Base-by-base conservation (phyloP, 352 stramenopile species). In the Detonula confervacea region DNA sequence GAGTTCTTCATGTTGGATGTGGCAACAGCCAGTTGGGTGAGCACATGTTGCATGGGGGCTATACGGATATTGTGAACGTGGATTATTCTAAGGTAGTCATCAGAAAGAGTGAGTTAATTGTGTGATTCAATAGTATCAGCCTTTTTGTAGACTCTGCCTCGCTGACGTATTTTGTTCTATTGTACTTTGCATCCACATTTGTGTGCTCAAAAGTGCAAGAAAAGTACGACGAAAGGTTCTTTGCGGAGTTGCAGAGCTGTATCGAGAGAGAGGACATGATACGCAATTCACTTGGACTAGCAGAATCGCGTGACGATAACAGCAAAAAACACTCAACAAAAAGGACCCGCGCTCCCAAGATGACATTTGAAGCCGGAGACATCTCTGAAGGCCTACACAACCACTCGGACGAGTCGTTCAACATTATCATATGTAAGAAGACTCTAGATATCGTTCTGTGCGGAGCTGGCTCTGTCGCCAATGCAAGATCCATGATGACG, bases 351-450 rank as follows among this genome's bases (percentile, higher is more conserved):
- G 18, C 20, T 11, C 74, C 67, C 25, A 69, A 42, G 25, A 90
- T 92, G 81, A 79, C 73, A 49, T 94, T 90, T 71, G 63, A 91
- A 44, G 75, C 79, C 71, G 77, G 63, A 29, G 87, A 94, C 68
- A 78, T 93, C 25, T 83, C 72, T 0, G 57, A 92, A 56, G 77
- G 71, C 33, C 57, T 94, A 9, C 46, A 80, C 22, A 85, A 92
- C 63, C 46, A n/a, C n/a, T n/a, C 64, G 12, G 77, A 91, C 55
- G 80, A 83, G 44, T 87, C 86, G 0, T 92, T 94, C 69, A 87
- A 94, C 46, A 73, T 94, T 27, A 88, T 94, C 54, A 82, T 94
- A 54, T 89, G 79, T 55, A 94, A 93, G 76, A 90, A 83, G 60
- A 90, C 84, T 6, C 81, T 94, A 52, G 89, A 94, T 77, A 65